Conservation (phyloP, 768 basidiomycete genomes). For the Mycena olivaceomarginata region DNA sequence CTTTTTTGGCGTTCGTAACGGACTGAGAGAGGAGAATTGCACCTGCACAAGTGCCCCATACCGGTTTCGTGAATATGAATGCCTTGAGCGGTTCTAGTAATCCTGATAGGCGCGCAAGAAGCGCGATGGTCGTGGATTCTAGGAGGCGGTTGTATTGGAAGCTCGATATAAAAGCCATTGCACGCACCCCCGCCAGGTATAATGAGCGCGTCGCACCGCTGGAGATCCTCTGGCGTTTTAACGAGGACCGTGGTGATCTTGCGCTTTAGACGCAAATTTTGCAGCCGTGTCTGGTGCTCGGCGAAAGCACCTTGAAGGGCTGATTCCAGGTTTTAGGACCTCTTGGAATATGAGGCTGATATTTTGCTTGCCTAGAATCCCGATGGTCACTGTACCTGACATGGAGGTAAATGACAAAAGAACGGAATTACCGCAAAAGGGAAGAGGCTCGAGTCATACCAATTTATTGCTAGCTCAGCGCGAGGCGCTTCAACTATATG, state of each 20-base stretch:
- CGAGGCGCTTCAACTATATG: too few species aligned
- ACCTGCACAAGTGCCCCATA: conserved; percentile 98
- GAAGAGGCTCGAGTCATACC: too few species aligned
- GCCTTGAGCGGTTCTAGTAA: conserved; percentile 87
- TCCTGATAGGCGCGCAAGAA: conserved; percentile 83
- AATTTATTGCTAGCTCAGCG: too few species aligned
- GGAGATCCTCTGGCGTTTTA: conserved; percentile 84
- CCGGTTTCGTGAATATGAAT: conserved; percentile 83
- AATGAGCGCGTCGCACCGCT: conserved; percentile 87
- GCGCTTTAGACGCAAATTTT: conserved; percentile 69
- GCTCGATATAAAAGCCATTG: conserved; percentile 2
- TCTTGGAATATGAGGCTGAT: not conserved
- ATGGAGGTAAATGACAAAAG: not conserved
- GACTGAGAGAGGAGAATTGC: conserved; percentile 90
- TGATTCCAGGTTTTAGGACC: conserved; percentile 53
- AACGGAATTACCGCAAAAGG: too few species aligned
- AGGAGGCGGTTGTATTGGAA: not conserved
- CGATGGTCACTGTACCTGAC: conserved; percentile 55
- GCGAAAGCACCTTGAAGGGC: conserved; percentile 96
- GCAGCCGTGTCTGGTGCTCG: conserved; percentile 87
- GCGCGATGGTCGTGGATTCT: conserved; percentile 96
- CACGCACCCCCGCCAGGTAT: conserved; percentile 92
- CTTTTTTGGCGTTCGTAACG: conserved; percentile 87
- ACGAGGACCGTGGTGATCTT: conserved; percentile 75
- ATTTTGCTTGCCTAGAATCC: conserved; percentile 69